Base-by-base conservation (phyloP, 805 yeast species). In the Peterozyma toletana region DNA sequence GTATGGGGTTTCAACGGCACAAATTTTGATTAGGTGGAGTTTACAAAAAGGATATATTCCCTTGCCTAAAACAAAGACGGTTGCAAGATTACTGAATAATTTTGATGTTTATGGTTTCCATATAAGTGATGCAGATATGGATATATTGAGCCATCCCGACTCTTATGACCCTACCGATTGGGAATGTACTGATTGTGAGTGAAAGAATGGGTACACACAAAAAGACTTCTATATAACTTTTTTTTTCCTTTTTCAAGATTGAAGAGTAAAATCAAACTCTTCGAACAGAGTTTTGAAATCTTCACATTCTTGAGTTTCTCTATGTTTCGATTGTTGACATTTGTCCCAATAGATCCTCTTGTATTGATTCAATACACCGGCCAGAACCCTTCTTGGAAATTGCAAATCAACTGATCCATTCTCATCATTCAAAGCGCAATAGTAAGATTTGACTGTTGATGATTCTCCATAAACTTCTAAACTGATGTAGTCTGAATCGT, bases 321-420 rank as follows among this genome's bases (percentile, higher is more conserved):
- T 76, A n/a, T 64, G 64, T 37, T 64, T 64, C 0, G 83, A 62
- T 58, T 88, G 95, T 39, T 66, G 62, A 54, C 96, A 88, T 41
- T 77, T 75, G 45, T 82, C 83, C 97, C 96, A 89, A 46, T 78
- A 79, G 0, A 75, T 59, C 49, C 89, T 68, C 42, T 78, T 80
- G 2, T 83, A 81, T 13, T 75, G 65, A 37, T 71, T 77, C 40
- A 89, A 56, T 2, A 82, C 60, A 48, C 70, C 69, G 0, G 96
- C 90, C 29, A 86, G 53, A 1, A 85, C 89, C 53, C 88, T 72
- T 57, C 97, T 69, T 1, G 96, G 95, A 53, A 90, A 86, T 52
- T 86, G 96, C 11, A 87, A 61, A 58, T 90, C 96, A 9, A 88
- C 50, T 14, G 55, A 54, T 30, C 37, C 48, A 5, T 16, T 31